Conservation (phyloP, 2,329 filamentous ascomycete genomes). For the Claviceps purpurea region DNA sequence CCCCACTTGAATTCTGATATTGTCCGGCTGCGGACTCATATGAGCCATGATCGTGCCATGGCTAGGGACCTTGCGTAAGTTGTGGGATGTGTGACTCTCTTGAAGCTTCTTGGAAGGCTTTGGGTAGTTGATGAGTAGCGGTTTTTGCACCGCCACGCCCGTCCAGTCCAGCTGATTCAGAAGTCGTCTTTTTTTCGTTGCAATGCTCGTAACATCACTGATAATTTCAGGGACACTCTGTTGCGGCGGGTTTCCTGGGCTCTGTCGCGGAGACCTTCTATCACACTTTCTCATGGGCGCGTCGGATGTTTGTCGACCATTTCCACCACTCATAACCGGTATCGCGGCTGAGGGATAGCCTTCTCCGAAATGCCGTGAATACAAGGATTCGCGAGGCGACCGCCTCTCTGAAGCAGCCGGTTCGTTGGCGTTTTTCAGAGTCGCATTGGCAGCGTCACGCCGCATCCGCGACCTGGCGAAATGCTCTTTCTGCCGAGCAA, state of each 20-base stretch:
- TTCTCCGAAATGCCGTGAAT: background rate
- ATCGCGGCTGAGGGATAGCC: too few species aligned
- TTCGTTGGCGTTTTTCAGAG: background rate
- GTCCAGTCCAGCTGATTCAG: conserved; percentile 18
- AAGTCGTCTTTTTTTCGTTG: conserved; percentile 13
- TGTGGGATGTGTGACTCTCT: background rate
- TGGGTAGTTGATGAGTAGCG: conserved; percentile 12
- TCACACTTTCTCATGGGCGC: background rate
- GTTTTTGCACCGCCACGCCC: conserved; percentile 19
- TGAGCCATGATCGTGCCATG: background rate
- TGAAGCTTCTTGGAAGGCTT: conserved; percentile 6
- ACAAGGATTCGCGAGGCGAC: background rate
- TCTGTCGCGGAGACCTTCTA: background rate
- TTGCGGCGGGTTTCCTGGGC: background rate
- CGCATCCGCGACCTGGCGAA: conserved; percentile 23
- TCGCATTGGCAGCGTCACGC: background rate
- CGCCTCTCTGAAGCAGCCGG: background rate
- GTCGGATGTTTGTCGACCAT: background rate
- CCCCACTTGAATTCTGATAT: conserved; percentile 17
- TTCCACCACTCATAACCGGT: conserved; percentile 1
- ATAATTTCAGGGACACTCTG: background rate
- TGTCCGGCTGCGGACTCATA: background rate
- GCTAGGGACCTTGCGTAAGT: background rate
- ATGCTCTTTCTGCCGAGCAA: conserved; percentile 22
- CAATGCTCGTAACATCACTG: conserved; percentile 5